Conservation (phyloP, 139 green algal genomes). For the Micractinium conductrix region DNA sequence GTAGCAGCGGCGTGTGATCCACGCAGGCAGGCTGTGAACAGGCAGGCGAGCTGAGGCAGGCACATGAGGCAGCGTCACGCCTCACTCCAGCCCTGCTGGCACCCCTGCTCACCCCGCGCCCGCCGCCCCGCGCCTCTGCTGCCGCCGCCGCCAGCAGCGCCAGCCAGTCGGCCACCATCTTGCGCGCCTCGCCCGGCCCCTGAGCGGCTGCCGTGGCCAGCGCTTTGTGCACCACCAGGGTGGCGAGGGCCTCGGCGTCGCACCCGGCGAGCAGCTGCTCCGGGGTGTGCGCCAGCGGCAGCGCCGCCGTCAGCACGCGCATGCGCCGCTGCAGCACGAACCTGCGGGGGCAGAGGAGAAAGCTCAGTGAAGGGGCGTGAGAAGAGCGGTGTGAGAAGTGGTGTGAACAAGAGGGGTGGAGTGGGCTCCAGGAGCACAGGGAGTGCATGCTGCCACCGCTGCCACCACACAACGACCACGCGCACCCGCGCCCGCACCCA, state of each 20-base stretch:
- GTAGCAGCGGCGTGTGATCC: no score
- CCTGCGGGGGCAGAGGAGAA: no score
- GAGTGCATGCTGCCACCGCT: no score
- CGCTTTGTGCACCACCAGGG: constrained; percentile 84
- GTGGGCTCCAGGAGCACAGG: no score
- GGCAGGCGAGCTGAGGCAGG: no score
- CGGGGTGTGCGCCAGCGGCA: constrained; percentile 44
- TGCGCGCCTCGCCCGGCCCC: constrained; percentile 64
- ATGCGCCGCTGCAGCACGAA: constrained; percentile 68
- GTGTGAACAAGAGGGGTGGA: neutral
- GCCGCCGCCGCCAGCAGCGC: constrained; percentile 69
- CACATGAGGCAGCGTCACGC: no score
- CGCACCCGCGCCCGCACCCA: neutral
- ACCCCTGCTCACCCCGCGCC: neutral
- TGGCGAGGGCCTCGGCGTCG: constrained; percentile 70
- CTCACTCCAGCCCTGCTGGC: no score
- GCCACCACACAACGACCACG: no score
- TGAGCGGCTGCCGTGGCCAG: constrained; percentile 51
- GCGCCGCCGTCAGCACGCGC: constrained; percentile 57
- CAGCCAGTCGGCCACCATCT: constrained; percentile 92
- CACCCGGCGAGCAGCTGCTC: constrained; percentile 65
- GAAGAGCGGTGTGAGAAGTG: neutral
- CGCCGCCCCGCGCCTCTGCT: neutral
- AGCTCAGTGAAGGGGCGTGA: neutral
- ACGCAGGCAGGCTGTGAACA: no score